Conservation (phyloP, 441 rosid genomes). For the Croton laevigatus region DNA sequence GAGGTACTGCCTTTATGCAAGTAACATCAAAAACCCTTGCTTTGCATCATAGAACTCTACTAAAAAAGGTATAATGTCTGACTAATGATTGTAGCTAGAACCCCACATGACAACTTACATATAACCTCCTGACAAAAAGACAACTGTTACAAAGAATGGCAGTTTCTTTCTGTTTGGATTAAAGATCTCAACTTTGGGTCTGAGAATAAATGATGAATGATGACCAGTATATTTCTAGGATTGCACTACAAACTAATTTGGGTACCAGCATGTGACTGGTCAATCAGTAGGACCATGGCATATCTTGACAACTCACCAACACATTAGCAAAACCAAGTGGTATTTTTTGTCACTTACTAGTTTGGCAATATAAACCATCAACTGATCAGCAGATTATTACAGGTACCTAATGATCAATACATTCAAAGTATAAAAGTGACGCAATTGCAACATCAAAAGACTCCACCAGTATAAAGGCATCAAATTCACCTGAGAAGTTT, state of each 20-base stretch:
- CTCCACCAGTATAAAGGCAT: constrained; percentile 9
- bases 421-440: constrained; percentile 20
- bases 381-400: constrained; percentile 25
- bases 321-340: constrained; percentile 39
- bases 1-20: neutral
- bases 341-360: constrained; percentile 44
- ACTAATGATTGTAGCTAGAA: constrained; percentile 6
- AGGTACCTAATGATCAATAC: constrained; percentile 32
- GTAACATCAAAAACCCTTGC: neutral
- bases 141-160: constrained; percentile 24
- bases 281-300: constrained; percentile 41
- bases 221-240: constrained; percentile 4
- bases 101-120: constrained; percentile 25
- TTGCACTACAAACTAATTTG: constrained; percentile 14
- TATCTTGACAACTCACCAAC: constrained; percentile 49
- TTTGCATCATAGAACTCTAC: constrained; percentile 3
- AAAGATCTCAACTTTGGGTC: constrained; percentile 18
- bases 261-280: constrained; percentile 32
- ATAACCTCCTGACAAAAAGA: constrained; percentile 30
- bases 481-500: constrained; percentile 20
- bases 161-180: constrained; percentile 22
- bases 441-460: constrained; percentile 21
- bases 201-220: constrained; percentile 9
- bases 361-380: constrained; percentile 27
- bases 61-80: constrained; percentile 6